Evolutionary conservation across 441 rosid genomes (phyloP).

Genomic region (Pelargonium fulgidum): DNA sequence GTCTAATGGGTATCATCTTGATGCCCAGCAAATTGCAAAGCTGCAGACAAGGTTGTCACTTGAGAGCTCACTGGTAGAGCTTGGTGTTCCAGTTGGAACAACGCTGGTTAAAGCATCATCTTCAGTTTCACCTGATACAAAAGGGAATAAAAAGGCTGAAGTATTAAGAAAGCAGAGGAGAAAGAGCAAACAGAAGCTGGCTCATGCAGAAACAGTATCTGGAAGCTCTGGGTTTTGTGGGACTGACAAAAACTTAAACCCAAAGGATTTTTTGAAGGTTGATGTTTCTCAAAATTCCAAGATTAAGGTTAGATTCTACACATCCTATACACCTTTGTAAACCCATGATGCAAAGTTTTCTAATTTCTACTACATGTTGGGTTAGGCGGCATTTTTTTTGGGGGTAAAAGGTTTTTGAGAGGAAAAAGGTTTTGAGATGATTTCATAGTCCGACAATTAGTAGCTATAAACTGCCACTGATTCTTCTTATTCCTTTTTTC

Average conservation of each 20-base stretch:
- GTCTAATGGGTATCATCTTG: constrained; percentile 64
- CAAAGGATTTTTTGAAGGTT: constrained; percentile 28
- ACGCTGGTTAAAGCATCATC: constrained; percentile 33
- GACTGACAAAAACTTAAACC: constrained; percentile 7
- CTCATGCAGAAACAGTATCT: constrained; percentile 26
- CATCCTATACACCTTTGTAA: not conserved
- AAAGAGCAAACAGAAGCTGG: constrained; percentile 53
- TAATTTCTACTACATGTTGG: too few relatives aligned
- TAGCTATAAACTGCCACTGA: too few relatives aligned
- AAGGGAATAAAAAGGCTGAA: constrained; percentile 30
- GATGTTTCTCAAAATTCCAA: constrained; percentile 32
- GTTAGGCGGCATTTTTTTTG: too few relatives aligned
- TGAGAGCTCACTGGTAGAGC: constrained; percentile 65
- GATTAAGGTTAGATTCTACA: constrained; percentile 39
- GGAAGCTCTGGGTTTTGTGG: constrained; percentile 6
- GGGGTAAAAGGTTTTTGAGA: too few relatives aligned
- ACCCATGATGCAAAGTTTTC: too few relatives aligned
- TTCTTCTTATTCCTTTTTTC: too few relatives aligned
- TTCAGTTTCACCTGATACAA: constrained; percentile 41
- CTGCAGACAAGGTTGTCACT: constrained; percentile 61
- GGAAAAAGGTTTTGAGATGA: too few relatives aligned
- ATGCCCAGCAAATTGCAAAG: constrained; percentile 86
- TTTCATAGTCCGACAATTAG: too few relatives aligned
- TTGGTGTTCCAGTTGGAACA: constrained; percentile 59
- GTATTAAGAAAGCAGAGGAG: constrained; percentile 53